Evolutionary conservation across 192 early-diverging fungal genomes (phyloP).

Genomic region (Jimgerdemannia flammicorona): DNA sequence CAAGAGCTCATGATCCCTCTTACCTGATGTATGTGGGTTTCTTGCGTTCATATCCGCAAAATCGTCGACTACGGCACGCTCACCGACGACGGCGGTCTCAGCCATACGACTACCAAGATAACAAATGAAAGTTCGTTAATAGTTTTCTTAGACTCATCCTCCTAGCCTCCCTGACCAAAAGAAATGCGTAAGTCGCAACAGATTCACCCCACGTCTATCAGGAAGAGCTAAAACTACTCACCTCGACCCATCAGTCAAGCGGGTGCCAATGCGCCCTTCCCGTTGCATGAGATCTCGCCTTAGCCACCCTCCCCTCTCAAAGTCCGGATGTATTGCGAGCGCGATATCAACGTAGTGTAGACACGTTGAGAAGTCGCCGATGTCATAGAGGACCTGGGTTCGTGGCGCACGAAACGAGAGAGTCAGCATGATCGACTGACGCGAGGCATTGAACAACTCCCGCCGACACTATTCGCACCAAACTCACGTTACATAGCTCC

Average conservation of each 20-base stretch:
- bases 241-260: not conserved
- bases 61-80: too few relatives aligned
- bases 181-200: too few relatives aligned
- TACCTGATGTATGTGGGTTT: too few relatives aligned
- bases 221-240: not conserved
- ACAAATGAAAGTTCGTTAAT: too few relatives aligned
- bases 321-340: slow-evolving; percentile 23
- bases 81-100: too few relatives aligned
- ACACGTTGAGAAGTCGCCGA: slow-evolving; percentile 39
- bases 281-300: not conserved
- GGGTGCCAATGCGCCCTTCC: not conserved
- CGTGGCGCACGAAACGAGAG: not conserved
- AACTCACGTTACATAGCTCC: slow-evolving; percentile 21
- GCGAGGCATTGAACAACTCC: not conserved
- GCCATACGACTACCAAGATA: too few relatives aligned
- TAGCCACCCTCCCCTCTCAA: slow-evolving; percentile 24
- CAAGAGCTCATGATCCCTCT: too few relatives aligned
- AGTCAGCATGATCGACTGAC: not conserved
- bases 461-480: not conserved
- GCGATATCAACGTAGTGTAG: slow-evolving; percentile 26
- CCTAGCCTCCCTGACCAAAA: too few relatives aligned
- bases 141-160: too few relatives aligned
- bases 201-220: not conserved
- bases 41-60: too few relatives aligned
- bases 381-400: slow-evolving; percentile 34